These are phyloP conservation scores for Rhizopogon vinicolor DNA, from an alignment of 768 basidiomycete species.

Conservation along the genomic window DNA sequence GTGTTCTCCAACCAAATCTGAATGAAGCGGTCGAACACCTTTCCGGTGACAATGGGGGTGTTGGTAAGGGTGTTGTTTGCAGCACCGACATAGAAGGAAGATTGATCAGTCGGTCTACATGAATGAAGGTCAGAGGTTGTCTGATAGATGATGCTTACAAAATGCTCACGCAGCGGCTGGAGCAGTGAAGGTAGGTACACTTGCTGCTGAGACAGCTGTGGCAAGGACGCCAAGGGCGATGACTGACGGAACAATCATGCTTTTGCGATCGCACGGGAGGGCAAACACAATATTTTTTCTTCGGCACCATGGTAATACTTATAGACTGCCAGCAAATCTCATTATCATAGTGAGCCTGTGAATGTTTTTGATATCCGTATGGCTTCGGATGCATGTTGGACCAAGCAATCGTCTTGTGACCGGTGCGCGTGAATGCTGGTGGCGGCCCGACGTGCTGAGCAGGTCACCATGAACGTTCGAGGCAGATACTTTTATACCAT, in stretches of 20 bases:
- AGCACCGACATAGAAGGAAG: slow-evolving; percentile 36
- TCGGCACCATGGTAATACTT: not conserved
- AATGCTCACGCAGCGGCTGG: slow-evolving; percentile 23
- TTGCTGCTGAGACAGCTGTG: slow-evolving; percentile 17
- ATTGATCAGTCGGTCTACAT: slow-evolving; percentile 23
- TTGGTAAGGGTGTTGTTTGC: slow-evolving; percentile 41
- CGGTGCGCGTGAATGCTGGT: not conserved
- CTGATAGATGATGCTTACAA: not conserved
- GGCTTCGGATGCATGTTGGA: too few species aligned
- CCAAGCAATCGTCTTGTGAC: not conserved
- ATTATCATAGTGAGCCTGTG: not conserved
- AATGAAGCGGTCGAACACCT: slow-evolving; percentile 44
- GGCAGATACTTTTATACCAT: not conserved
- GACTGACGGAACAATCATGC: slow-evolving; percentile 11
- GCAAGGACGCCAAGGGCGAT: slow-evolving; percentile 11
- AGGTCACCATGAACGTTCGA: not conserved
- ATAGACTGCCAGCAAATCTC: not conserved
- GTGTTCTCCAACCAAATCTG: slow-evolving; percentile 65
- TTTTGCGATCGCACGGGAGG: not conserved
- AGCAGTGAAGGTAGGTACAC: slow-evolving; percentile 21
- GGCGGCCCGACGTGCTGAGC: not conserved
- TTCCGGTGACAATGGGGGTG: slow-evolving; percentile 32
- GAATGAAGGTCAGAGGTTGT: slow-evolving; percentile 2
- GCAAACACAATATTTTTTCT: not conserved
- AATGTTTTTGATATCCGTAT: not conserved